Evolutionary conservation across 1,139 yeast genomes (phyloP).

Genomic region (Eremothecium coryli): DNA sequence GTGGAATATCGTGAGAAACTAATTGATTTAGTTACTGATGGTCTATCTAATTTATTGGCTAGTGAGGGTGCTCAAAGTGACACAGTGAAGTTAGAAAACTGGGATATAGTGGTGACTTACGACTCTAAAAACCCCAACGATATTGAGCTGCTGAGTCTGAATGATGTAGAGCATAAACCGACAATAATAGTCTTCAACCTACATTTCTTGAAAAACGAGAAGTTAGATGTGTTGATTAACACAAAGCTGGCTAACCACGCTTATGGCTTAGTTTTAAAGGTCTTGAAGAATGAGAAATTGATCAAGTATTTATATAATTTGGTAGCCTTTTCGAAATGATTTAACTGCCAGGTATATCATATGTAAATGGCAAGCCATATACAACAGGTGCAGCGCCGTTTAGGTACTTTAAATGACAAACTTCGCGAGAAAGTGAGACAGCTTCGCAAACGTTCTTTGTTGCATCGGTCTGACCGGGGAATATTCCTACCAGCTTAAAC

Average conservation of each 20-base stretch:
- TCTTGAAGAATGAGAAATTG: conserved; percentile 10
- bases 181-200: conserved; percentile 7
- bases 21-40: conserved; percentile 2
- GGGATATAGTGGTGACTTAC: conserved; percentile 8
- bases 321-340: conserved; percentile 9
- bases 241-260: conserved; percentile 8
- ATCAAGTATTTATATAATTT: conserved; percentile 12
- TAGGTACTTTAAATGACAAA: conserved; percentile 54
- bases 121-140: conserved; percentile 5
- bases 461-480: conserved; percentile 21
- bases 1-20: conserved; percentile 1
- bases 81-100: conserved; percentile 4
- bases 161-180: conserved; percentile 1
- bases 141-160: conserved; percentile 4
- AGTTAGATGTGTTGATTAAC: conserved; percentile 5
- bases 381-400: conserved; percentile 80
- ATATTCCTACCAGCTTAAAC: conserved; percentile 54
- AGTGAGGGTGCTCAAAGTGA: not conserved
- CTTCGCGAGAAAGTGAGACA: conserved; percentile 47
- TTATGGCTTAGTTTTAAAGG: conserved; percentile 10
- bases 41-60: not conserved
- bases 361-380: conserved; percentile 57
- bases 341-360: conserved; percentile 7
- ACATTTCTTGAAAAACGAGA: conserved; percentile 7
- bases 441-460: conserved; percentile 32